Evolutionary conservation across 1,139 yeast species (phyloP).

Genomic region (Hemisphaericaspora lyxosophila): DNA sequence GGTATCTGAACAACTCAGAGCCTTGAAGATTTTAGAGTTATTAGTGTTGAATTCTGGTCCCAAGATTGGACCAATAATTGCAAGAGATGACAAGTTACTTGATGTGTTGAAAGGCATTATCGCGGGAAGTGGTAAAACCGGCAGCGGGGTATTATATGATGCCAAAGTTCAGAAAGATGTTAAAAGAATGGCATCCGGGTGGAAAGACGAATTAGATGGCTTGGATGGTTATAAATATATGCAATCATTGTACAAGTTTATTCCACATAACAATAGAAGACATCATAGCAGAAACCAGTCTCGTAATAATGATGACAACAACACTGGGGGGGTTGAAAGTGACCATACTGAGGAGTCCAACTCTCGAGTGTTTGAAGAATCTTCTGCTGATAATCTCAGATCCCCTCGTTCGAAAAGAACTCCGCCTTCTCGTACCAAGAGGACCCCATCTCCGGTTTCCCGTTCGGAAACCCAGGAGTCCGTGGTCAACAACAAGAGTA

Average conservation of each 20-base stretch:
- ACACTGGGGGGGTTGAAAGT: constrained; percentile 15
- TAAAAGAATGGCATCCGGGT: constrained; percentile 54
- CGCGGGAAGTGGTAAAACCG: constrained; percentile 35
- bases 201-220: constrained; percentile 58
- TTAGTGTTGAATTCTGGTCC: constrained; percentile 74
- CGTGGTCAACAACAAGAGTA: constrained; percentile 16
- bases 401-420: constrained; percentile 8
- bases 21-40: constrained; percentile 69
- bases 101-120: constrained; percentile 61
- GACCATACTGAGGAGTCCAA: not conserved
- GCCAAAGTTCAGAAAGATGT: constrained; percentile 47
- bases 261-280: constrained; percentile 23
- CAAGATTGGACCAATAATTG: constrained; percentile 47
- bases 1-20: constrained; percentile 57
- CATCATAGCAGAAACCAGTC: not conserved
- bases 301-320: constrained; percentile 7
- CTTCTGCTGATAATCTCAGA: constrained; percentile 6
- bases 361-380: not conserved
- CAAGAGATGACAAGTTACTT: constrained; percentile 68
- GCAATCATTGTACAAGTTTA: constrained; percentile 44
- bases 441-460: not conserved
- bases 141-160: constrained; percentile 42
- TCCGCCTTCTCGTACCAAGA: constrained; percentile 26
- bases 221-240: constrained; percentile 52
- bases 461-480: constrained; percentile 18